These are phyloP conservation scores for Funneliformis caledonium DNA, from an alignment of 371 early-diverging fungal species.

Conservation along the genomic window DNA sequence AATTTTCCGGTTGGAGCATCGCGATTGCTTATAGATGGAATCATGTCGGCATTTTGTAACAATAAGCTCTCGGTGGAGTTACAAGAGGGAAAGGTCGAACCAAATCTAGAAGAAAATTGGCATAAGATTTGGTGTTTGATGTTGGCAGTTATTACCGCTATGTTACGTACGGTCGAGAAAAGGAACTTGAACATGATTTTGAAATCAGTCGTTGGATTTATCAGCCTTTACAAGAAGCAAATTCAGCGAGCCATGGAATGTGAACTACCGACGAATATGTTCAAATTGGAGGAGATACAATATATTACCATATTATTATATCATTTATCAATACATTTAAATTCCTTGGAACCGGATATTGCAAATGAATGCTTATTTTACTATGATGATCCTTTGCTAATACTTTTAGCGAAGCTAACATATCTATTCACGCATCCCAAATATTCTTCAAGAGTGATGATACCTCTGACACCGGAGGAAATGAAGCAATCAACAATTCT, in stretches of 20 bases:
- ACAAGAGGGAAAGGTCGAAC: conserved; percentile 20
- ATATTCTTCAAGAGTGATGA: conserved; percentile 18
- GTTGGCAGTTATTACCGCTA: conserved; percentile 32
- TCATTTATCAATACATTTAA: conserved; percentile 33
- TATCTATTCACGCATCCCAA: conserved; percentile 37
- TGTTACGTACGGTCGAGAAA: conserved; percentile 32
- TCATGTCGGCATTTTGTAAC: conserved; percentile 29
- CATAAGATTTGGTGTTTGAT: conserved; percentile 36
- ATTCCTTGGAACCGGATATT: not conserved
- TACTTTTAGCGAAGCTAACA: conserved; percentile 28
- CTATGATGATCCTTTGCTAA: conserved; percentile 22
- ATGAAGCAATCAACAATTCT: conserved; percentile 15
- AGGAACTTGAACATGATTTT: conserved; percentile 7
- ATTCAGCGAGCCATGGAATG: conserved; percentile 24
- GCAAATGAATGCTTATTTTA: not conserved
- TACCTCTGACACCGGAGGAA: conserved; percentile 20
- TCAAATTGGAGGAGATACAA: conserved; percentile 28
- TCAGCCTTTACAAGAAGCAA: conserved; percentile 27
- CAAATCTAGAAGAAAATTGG: conserved; percentile 11
- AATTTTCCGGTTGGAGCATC: conserved; percentile 29
- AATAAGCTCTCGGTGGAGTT: not conserved
- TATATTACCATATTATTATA: conserved; percentile 37
- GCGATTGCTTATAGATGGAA: not conserved
- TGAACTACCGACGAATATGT: conserved; percentile 27
- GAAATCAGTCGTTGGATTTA: conserved; percentile 26